Conservation (phyloP, 1,139 yeast species). For the Nakaseomyces bracarensis region DNA sequence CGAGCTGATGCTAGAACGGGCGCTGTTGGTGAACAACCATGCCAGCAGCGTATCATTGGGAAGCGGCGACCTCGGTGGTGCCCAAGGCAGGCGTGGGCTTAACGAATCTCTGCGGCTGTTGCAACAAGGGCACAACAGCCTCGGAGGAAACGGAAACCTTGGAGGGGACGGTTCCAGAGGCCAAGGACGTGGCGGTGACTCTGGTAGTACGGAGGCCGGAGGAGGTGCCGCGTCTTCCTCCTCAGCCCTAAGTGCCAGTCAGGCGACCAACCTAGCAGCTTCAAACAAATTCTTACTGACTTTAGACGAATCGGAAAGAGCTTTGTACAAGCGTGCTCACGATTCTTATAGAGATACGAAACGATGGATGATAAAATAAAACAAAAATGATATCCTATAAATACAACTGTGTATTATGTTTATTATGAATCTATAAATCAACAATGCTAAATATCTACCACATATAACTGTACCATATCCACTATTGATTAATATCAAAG, state of each 20-base stretch:
- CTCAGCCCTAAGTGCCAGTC: slow-evolving; percentile 9
- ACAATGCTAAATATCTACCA: too few species aligned
- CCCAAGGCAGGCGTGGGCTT: slow-evolving; percentile 7
- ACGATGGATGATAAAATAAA: slow-evolving; percentile 44
- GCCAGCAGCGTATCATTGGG: slow-evolving; percentile 37
- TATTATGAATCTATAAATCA: not conserved
- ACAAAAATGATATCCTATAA: too few species aligned
- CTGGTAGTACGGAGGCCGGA: too few species aligned
- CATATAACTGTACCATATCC: too few species aligned
- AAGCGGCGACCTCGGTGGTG: not conserved
- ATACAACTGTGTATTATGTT: too few species aligned
- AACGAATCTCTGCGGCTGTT: slow-evolving; percentile 8
- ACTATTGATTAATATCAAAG: too few species aligned
- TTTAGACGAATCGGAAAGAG: slow-evolving; percentile 69
- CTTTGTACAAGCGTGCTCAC: slow-evolving; percentile 49
- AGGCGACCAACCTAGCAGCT: slow-evolving; percentile 7
- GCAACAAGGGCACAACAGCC: not conserved
- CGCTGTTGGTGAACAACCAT: slow-evolving; percentile 62
- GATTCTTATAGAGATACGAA: slow-evolving; percentile 56
- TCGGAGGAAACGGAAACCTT: not conserved
- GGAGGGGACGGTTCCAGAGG: not conserved
- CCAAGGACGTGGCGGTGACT: not conserved
- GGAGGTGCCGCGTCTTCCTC: too few species aligned
- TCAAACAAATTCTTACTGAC: slow-evolving; percentile 42
- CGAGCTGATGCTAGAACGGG: slow-evolving; percentile 51